A percentile compares a stretch with the other conserved stretches of the same genome.
Conservation (phyloP, 176 grass and related monocot genomes). For the Cymbopogon citratus region DNA sequence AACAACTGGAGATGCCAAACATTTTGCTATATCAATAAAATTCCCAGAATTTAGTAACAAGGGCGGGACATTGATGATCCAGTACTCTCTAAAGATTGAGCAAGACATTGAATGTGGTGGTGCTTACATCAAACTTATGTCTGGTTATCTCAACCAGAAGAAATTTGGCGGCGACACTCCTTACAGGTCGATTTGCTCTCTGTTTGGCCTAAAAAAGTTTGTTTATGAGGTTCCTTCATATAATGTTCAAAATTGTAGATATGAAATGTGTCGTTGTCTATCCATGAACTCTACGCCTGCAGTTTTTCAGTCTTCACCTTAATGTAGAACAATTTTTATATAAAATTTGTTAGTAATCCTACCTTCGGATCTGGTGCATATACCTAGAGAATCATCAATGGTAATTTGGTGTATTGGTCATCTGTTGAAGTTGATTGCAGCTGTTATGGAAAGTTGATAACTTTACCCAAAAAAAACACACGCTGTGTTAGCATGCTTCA, state of each 20-base stretch:
- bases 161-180: conserved; percentile 87
- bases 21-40: conserved; percentile 81
- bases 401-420: not conserved
- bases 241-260: not conserved
- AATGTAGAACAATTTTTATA: not conserved
- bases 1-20: conserved; percentile 58
- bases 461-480: not conserved
- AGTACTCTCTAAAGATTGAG: conserved; percentile 82
- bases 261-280: not conserved
- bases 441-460: not conserved
- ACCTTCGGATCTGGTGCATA: not conserved
- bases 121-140: conserved; percentile 87
- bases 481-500: not conserved
- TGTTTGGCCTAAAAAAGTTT: not conserved
- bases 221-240: not conserved
- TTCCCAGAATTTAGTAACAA: conserved; percentile 87
- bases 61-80: conserved; percentile 58
- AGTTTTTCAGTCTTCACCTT: not conserved
- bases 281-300: not conserved
- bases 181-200: conserved; percentile 53
- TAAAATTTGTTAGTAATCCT: not conserved
- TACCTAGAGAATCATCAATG: not conserved
- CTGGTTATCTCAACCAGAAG: conserved; percentile 90
- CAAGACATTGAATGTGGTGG: conserved; percentile 91
- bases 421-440: not conserved